Base-by-base conservation (phyloP, 2,329 filamentous ascomycete species). In the Xylaria sp. region DNA sequence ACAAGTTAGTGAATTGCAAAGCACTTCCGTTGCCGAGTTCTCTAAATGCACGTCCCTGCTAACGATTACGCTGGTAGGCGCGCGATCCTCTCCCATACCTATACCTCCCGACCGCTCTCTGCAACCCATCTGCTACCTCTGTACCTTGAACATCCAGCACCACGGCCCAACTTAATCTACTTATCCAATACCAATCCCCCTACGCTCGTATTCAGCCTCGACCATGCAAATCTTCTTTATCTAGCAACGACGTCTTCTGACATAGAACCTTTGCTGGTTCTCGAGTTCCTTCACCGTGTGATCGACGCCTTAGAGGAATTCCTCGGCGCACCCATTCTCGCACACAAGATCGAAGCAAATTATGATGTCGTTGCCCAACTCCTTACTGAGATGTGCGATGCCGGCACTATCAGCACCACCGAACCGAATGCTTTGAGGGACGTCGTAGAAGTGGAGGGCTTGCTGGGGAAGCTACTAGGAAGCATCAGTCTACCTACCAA, bases 301-400 rank as follows among this genome's bases (percentile, higher is more conserved):
- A 89, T 97, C 77, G 96, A 99, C 85, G 91, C 92, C 13, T 88
- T 99, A 41, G 95, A 98, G 82, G 95, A 98, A 78, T 98, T 98
- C 79, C 86, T 99, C 8, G 94, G 95, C 67, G 90, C 93, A 55
- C 96, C 96, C 15, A 83, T 99, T 58, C 84, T 98, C 66, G 91
- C 94, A 23, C 88, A 88, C 78, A 97, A 96, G 83, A 91, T 99
- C 72, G 94, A 98, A 81, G 88, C 86, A 74, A 94, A 90, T 80
- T 98, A 98, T 82, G 93, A 98, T 88, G 91, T 98, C 33, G 92
- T 97, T 41, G 94, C 94, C 20, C 96, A 99, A 82, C 83, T 99
- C 31, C 86, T 98, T 68, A 93, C 91, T 70, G 96, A 99, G 82
- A 97, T 99, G 92, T 98, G 96, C 79, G 96, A 99, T 84, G 93